Base-by-base conservation (phyloP, 306 rosid species). In the Alnus rubra region DNA sequence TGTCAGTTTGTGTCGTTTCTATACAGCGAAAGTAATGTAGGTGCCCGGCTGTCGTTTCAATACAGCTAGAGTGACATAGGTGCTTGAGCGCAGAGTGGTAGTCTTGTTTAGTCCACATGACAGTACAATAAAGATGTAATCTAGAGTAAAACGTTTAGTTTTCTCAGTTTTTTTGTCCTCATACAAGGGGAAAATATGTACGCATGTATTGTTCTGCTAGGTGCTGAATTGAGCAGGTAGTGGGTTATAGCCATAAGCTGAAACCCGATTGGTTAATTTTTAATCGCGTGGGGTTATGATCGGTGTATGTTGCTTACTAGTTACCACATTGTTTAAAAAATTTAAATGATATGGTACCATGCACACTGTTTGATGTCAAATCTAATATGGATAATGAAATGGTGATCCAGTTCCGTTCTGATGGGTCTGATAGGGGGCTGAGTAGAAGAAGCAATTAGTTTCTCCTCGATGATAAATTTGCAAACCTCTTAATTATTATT, bases 191-290 rank as follows among this genome's bases (percentile, higher is more conserved):
- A 5, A 64, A 16, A 64, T 13, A 15, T 2, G 13, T 45, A 1
- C 28, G 70, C 48, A 64, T 35, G 48, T 64, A n/a, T 19, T 37
- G 23, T 65, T 65, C 49, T 65, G 48, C 71, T 65, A 35, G 71
- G 14, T 37, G 45, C 71, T 37, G 71, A 15, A 10, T 65, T 37
- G 10, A 16, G 71, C 45, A 30, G 69, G 68, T 42, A 42, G 5
- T 42, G 7, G 45, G 1, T 39, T 39, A 39, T 39, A 39, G 44
- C 44, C 44, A 39, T 39, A 39, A 60, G n/a, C 68, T 31, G 16
- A 62, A 62, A 31, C 69, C 33, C 30, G 68, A 60, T 60, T 8
- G 3, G 42, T 60, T 60, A 33, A 12, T 30, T 11, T 60, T 12
- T 31, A 28, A 31, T 60, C 15, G 68, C 2, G 37, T 12, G 16